phyloP scores from a whole-genome alignment of 768 basidiomycete species.

The Sistotremastrum niveocremeum region DNA sequence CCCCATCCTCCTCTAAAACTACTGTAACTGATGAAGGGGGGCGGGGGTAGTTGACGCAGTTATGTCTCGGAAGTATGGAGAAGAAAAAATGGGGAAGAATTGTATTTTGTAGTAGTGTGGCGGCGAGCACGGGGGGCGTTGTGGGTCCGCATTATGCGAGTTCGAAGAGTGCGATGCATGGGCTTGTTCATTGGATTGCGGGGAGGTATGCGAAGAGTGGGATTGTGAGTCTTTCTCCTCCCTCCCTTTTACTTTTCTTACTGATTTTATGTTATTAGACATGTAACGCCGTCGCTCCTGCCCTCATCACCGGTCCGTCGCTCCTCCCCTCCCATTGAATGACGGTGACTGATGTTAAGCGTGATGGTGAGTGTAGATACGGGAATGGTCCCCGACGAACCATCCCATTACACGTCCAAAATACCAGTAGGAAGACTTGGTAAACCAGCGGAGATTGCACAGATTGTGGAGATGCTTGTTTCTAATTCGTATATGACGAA shows the following conservation, averaged over 20 bases:
- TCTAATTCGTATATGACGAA: constrained; percentile 44
- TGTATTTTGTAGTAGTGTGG: constrained; percentile 33
- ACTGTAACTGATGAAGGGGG: neutral
- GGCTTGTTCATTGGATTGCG: constrained; percentile 42
- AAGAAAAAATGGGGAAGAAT: constrained; percentile 34
- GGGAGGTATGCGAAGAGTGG: constrained; percentile 35
- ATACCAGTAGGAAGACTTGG: constrained; percentile 41
- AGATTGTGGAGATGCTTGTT: constrained; percentile 35
- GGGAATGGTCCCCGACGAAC: constrained; percentile 1
- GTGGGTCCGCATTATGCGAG: constrained; percentile 46
- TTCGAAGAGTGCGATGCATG: constrained; percentile 41
- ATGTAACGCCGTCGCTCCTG: constrained; percentile 40
- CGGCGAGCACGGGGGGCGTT: constrained; percentile 38
- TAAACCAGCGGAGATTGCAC: constrained; percentile 35
- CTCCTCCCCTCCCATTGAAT: neutral
- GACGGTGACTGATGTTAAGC: no score
- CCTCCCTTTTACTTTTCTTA: neutral
- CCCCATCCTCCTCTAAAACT: neutral
- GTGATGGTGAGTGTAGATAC: no score
- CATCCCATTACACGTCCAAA: constrained; percentile 5
- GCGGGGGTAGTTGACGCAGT: constrained; percentile 30
- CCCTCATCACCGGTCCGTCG: constrained; percentile 29
- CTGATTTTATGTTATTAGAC: constrained; percentile 18
- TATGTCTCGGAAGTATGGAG: constrained; percentile 39
- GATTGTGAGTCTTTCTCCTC: constrained; percentile 21